Base-by-base conservation (phyloP, 805 yeast genomes). In the Schizosaccharomyces octosporus region DNA sequence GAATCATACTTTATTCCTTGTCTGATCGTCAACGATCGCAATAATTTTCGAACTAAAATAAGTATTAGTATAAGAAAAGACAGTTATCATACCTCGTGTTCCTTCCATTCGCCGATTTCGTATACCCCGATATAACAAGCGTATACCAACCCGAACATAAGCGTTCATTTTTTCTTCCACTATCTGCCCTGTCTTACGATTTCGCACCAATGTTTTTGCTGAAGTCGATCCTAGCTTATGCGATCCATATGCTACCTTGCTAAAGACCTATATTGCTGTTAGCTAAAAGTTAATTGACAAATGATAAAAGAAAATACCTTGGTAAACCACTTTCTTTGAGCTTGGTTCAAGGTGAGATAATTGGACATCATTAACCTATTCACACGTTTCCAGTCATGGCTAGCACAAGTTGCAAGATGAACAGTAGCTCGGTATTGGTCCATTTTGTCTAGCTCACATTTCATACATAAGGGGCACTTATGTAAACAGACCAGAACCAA, bases 141-240 rank as follows among this genome's bases (percentile, higher is more conserved):
- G 72, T 61, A 90, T 90, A 0, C 97, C 98, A 45, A 93, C 69
- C 59, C 96, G 76, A 11, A 93, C 93, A 67, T 86, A 86, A 1
- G 85, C 80, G 63, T 89, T 83, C 85, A 93, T 90, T 67, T 87
- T 87, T 67, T 90, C 98, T 69, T 90, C 97, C 68, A 85, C 71
- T n/a, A 90, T 81, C 58, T 86, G 78, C 0, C 98, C 98, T 0
- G 96, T 83, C 19, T 78, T 75, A 64, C 98, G 76, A 69, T 93
- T 97, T 70, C 93, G 97, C 1, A 90, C 97, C 60, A 93, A 74
- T 39, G 93, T 90, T 68, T 90, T 90, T 9, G 97, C 98, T 59
- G 94, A 87, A 68, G 90, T 87, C 29, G 83, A 82, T 1, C 97
- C 97, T 45, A 90, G 72, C 59, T 82, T 81, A 69, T 88, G 84